Evolutionary conservation across 257 asterid genomes (phyloP), one percentile per base, ranked within the genome.

Genomic region (Primulina huaijiensis): DNA sequence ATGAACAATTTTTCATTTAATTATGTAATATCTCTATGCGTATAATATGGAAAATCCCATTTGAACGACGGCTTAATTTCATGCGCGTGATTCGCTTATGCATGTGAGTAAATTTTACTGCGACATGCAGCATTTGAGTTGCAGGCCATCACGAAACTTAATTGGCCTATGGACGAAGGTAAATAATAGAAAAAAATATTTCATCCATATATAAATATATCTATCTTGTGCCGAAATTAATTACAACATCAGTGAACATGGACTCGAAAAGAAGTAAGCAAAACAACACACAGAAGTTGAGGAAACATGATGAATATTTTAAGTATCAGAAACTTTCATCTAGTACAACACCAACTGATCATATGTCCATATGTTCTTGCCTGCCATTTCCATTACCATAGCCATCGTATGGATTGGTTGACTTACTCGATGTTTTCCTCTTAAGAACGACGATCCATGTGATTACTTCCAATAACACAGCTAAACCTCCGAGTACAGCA

Each of bases 381-480:
- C 85, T 76, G 14, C 71, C 56, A 37, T 70, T 77, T 56, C 80
- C 82, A 57, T 81, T 74, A 30, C 69, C 73, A 67, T 60, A 69
- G 19, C 92, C 90, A 30, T 78, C 90, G 0, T 76, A 85, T 1
- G 95, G 88, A 67, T 91, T 84, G 40, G 90, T 83, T 9, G 92
- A 73, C 62, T 76, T 79, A 33, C 58, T 71, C 2, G 87, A 75
- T 75, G 74, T 88, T 70, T 77, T 90, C 80, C 78, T 77, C 90
- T 72, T 81, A 19, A 86, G 50, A 62, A 85, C 93, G 37, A 86
- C n/a, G 8, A 80, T 57, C 99, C 97, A 90, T 63, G 92, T 86
- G 77, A 88, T 30, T 7, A 76, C 89, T 81, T 90, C 96, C 79
- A 87, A 40, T 19, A 81, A 43, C 6, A 84, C 30, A 4, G 90